Conservation (phyloP, 495 filamentous ascomycete genomes). For the Penicillium maclennaniae region DNA sequence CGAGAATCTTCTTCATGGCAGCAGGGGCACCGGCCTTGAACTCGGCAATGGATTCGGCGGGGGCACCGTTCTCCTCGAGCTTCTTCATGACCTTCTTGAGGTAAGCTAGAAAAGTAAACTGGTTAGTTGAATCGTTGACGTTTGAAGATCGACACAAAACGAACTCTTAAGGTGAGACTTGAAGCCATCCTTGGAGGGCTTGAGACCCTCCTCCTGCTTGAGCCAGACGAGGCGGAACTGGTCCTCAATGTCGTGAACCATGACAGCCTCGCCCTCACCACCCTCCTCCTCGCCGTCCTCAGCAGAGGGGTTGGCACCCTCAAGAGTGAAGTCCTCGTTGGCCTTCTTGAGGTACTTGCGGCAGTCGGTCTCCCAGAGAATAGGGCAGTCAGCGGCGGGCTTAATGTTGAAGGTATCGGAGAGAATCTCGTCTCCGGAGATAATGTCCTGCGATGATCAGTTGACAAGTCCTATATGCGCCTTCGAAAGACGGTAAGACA, state of each 20-base stretch:
- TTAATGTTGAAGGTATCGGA: constrained; percentile 84
- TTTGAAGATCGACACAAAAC: constrained; percentile 10
- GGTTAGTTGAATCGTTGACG: background rate
- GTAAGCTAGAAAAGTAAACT: constrained; percentile 55
- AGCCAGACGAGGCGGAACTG: constrained; percentile 83
- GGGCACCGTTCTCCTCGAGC: constrained; percentile 58
- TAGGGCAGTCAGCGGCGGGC: constrained; percentile 57
- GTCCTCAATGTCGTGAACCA: constrained; percentile 92
- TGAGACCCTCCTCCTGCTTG: constrained; percentile 57
- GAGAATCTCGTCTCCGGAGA: constrained; percentile 92
- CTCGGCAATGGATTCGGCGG: constrained; percentile 59
- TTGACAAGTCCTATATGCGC: background rate
- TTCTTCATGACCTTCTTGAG: constrained; percentile 78
- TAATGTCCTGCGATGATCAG: constrained; percentile 62
- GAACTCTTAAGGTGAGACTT: constrained; percentile 75
- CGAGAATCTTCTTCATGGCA: constrained; percentile 74
- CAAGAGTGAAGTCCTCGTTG: constrained; percentile 76
- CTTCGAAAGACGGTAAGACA: background rate
- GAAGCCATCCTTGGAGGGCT: constrained; percentile 71
- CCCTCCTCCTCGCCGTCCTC: constrained; percentile 79
- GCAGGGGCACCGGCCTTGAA: constrained; percentile 71
- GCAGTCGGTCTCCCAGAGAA: constrained; percentile 86
- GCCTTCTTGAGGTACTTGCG: constrained; percentile 74
- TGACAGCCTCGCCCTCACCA: constrained; percentile 43
- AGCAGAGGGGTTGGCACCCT: constrained; percentile 94